phyloP scores from a whole-genome alignment of 75 land plant species.

The Cunninghamia lanceolata region DNA sequence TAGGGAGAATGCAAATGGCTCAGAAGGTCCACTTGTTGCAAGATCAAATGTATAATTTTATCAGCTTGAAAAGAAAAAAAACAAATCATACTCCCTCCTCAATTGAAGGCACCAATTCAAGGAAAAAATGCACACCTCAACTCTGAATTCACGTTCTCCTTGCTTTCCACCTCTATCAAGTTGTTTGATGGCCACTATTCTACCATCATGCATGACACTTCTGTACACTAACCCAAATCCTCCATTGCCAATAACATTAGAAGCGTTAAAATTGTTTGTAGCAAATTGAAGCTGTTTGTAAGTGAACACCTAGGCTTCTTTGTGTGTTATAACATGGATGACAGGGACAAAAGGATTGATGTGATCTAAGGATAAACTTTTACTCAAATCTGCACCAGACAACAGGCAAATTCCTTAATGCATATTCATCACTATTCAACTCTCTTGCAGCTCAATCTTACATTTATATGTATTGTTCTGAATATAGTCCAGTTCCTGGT shows the following conservation, averaged over 20 bases:
- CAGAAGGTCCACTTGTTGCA: constrained; percentile 67
- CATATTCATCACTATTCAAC: background rate
- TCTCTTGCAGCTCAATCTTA: background rate
- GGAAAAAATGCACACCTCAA: constrained; percentile 46
- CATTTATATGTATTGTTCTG: background rate
- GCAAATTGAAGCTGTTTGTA: constrained; percentile 78
- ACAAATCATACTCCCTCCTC: background rate
- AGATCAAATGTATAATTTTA: background rate
- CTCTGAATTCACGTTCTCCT: constrained; percentile 81
- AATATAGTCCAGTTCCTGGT: background rate
- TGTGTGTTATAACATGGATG: constrained; percentile 7
- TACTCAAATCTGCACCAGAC: constrained; percentile 3
- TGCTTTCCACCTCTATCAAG: constrained; percentile 76
- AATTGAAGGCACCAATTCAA: background rate
- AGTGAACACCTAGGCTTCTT: constrained; percentile 60
- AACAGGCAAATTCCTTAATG: background rate
- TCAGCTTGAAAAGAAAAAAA: background rate
- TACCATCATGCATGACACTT: constrained; percentile 61
- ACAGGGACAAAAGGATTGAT: background rate
- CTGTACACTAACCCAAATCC: constrained; percentile 76
- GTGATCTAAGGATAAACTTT: background rate
- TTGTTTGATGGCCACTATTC: constrained; percentile 64
- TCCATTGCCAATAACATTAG: constrained; percentile 75
- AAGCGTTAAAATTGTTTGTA: constrained; percentile 60
- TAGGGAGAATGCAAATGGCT: constrained; percentile 63